phyloP scores from a whole-genome alignment of 192 early-diverging fungal genomes.

The Chytriomyces sp. region DNA sequence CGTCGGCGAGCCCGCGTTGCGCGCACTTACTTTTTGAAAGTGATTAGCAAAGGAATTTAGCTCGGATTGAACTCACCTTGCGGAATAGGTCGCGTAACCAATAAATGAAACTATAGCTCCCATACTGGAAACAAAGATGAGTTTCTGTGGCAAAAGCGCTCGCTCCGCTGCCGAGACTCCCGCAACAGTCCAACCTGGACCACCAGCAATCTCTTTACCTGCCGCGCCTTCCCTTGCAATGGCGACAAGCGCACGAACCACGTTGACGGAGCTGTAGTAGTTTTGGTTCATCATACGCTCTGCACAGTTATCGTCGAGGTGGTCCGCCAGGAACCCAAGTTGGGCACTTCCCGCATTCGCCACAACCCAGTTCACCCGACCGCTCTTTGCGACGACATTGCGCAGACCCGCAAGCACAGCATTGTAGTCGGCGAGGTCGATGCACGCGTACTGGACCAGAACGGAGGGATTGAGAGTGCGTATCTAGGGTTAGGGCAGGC shows the following conservation, averaged over 20 bases:
- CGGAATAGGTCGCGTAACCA: slow-evolving; percentile 47
- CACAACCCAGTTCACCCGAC: slow-evolving; percentile 3
- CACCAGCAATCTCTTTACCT: slow-evolving; percentile 6
- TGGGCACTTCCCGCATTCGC: slow-evolving; percentile 31
- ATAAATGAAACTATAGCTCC: slow-evolving; percentile 37
- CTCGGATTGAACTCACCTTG: no score
- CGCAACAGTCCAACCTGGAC: slow-evolving; percentile 25
- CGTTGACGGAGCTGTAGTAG: slow-evolving; percentile 45
- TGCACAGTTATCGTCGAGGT: slow-evolving; percentile 12
- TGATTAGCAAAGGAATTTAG: no score
- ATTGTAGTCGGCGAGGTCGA: no score
- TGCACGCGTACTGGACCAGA: no score
- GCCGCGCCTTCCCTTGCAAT: slow-evolving; percentile 13
- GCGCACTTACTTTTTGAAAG: slow-evolving; percentile 56
- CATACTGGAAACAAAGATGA: slow-evolving; percentile 48
- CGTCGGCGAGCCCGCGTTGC: slow-evolving; percentile 44
- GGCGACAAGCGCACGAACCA: slow-evolving; percentile 38
- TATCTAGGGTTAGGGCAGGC: neutral
- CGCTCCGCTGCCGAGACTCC: slow-evolving; percentile 25
- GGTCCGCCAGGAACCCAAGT: slow-evolving; percentile 38
- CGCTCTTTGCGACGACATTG: no score
- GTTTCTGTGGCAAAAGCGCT: slow-evolving; percentile 28
- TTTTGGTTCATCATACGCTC: slow-evolving; percentile 45
- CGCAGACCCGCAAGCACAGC: no score
- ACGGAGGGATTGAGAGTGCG: no score